Base-by-base conservation (phyloP, 257 asterid species). In the Rhazya stricta region DNA sequence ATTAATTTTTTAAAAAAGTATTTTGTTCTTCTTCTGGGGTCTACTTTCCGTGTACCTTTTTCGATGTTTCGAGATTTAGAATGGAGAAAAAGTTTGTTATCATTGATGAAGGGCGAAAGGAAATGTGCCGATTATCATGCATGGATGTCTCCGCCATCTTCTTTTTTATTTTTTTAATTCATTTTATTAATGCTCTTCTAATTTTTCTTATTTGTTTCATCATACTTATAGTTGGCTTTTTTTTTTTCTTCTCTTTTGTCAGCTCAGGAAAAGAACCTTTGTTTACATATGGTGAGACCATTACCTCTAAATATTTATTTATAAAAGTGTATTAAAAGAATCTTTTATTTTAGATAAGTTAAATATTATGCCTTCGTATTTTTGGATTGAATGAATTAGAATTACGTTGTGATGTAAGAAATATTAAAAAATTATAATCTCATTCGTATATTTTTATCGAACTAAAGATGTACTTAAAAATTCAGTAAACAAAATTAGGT, bases 1-100 rank as follows among this genome's bases (percentile, higher is more conserved):
- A 45, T 16, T 50, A 39, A 34, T 66, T 18, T 42, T 43, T 25
- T n/a, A 37, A 25, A 30, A 21, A 19, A 21, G n/a, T 25, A 67
- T 8, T 10, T 43, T 43, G 13, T 45, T 69, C 5, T 5, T 63
- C 3, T 15, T 3, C 1, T 25, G 71, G 81, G 81, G 74, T 25
- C 69, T 15, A 73, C 74, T 72, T 72, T 62, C 76, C 80, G 80
- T 77, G 80, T 77, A 61, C 9, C 36, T 43, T 67, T 68, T 73
- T 73, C 82, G 57, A 73, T 78, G 71, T 30, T 67, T 67, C 73
- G 71, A 73, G 73, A 54, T 32, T 71, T 16, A 32, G 75, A 67
- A 78, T 66, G 67, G 67, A 78, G 82, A 78, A 78, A 78, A 78
- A 73, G 2, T 8, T 45, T n/a, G n/a, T 56, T 45, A 51, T 73